Conservation (phyloP, 108 stramenopile species). For the Skeletonema potamos region DNA sequence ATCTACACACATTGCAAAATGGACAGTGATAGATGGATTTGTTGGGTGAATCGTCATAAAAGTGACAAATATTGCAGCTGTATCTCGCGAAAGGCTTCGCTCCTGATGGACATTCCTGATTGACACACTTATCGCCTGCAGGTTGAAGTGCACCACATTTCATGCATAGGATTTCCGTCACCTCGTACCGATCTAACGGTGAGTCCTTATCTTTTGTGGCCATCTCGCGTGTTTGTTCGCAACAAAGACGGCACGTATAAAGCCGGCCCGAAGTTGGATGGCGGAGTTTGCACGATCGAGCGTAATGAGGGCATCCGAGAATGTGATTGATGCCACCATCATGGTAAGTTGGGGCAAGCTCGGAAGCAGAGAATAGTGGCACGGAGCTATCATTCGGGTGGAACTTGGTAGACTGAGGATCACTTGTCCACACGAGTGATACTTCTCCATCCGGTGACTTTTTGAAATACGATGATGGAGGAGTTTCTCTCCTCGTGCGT, state of each 20-base stretch:
- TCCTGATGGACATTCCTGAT: constrained; percentile 67
- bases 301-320: constrained; percentile 91
- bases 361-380: constrained; percentile 74
- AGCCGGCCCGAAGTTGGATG: constrained; percentile 87
- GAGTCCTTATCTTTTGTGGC: constrained; percentile 74
- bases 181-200: constrained; percentile 84
- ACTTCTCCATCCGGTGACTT: constrained; percentile 60
- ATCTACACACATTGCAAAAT: constrained; percentile 93
- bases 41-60: constrained; percentile 78
- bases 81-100: constrained; percentile 79
- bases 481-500: constrained; percentile 49
- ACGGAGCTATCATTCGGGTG: constrained; percentile 32
- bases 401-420: constrained; percentile 32
- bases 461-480: constrained; percentile 70
- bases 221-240: constrained; percentile 87
- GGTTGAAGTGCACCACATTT: constrained; percentile 86
- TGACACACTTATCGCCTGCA: constrained; percentile 70
- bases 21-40: constrained; percentile 92
- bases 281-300: constrained; percentile 85
- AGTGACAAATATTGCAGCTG: constrained; percentile 87
- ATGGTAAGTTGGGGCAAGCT: constrained; percentile 85
- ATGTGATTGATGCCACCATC: constrained; percentile 72
- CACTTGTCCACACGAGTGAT: constrained; percentile 59
- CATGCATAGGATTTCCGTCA: constrained; percentile 92
- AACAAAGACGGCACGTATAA: constrained; percentile 93